A percentile compares a stretch with the other conserved stretches of the same genome.
These are phyloP conservation scores for Colletotrichum endophyticum DNA, from an alignment of 2,329 filamentous ascomycete genomes.

Conservation along the genomic window DNA sequence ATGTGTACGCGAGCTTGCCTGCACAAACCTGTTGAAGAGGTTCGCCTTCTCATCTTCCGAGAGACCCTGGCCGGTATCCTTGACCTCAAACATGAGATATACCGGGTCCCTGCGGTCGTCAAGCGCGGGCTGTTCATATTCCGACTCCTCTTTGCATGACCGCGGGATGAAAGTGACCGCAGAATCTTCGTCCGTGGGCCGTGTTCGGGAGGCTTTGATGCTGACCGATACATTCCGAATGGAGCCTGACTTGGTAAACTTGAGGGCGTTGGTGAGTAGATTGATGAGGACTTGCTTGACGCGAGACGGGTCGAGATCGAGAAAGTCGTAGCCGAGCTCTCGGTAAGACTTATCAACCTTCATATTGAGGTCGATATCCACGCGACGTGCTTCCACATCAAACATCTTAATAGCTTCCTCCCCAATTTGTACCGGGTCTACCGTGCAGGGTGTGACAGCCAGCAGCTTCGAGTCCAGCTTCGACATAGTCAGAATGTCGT, in stretches of 20 bases:
- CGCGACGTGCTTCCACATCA: constrained; percentile 73
- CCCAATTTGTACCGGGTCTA: constrained; percentile 70
- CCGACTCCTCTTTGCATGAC: constrained; percentile 48
- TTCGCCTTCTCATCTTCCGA: constrained; percentile 73
- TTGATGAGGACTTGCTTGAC: constrained; percentile 83
- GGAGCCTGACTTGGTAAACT: constrained; percentile 73
- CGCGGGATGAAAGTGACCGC: constrained; percentile 68
- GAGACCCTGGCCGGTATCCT: constrained; percentile 78
- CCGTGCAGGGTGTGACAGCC: constrained; percentile 72
- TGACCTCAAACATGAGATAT: constrained; percentile 75
- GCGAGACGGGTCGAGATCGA: constrained; percentile 73
- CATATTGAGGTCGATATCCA: constrained; percentile 71
- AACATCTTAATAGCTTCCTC: constrained; percentile 78
- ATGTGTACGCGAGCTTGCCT: constrained; percentile 77
- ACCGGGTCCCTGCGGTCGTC: constrained; percentile 49
- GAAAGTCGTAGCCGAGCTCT: constrained; percentile 65
- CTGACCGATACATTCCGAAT: constrained; percentile 59
- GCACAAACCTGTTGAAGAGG: constrained; percentile 80
- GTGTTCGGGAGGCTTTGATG: constrained; percentile 47
- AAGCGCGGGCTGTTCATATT: constrained; percentile 38
- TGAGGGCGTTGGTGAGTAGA: constrained; percentile 80
- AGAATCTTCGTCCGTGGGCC: constrained; percentile 44
- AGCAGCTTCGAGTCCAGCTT: constrained; percentile 80
- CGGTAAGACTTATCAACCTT: constrained; percentile 66
- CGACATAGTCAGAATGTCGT: constrained; percentile 75